Conservation (phyloP, 148 eudicot species). For the Silene latifolia region DNA sequence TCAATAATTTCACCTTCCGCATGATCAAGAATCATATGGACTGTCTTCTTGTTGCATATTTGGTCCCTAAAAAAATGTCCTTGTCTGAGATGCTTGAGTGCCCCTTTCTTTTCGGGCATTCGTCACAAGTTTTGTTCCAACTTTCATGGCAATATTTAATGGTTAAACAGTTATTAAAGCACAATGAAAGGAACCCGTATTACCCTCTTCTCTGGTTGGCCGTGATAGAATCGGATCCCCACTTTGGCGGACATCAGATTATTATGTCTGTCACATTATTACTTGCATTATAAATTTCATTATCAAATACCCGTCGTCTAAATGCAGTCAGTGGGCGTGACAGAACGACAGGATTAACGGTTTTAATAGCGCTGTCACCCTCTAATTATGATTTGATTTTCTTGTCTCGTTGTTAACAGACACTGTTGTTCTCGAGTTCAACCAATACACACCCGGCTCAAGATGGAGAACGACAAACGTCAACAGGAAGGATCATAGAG, state of each 20-base stretch:
- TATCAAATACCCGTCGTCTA: background rate
- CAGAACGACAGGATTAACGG: no score
- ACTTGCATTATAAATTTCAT: constrained; percentile 9
- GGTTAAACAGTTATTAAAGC: constrained; percentile 17
- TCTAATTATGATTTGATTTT: no score
- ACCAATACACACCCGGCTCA: constrained; percentile 73
- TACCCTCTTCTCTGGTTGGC: constrained; percentile 28
- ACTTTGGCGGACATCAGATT: constrained; percentile 19
- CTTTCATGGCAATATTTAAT: constrained; percentile 33
- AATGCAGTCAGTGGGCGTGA: no score
- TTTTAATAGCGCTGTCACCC: no score
- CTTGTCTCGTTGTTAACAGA: constrained; percentile 35
- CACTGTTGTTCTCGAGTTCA: constrained; percentile 68
- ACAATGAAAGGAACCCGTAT: constrained; percentile 34
- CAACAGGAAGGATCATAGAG: constrained; percentile 68
- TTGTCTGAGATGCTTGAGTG: constrained; percentile 23
- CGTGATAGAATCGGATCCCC: constrained; percentile 30
- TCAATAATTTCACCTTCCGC: no score
- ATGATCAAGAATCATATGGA: constrained; percentile 9
- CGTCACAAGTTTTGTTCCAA: constrained; percentile 33
- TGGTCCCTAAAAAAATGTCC: constrained; percentile 33
- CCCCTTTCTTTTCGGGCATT: constrained; percentile 37
- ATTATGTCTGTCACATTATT: constrained; percentile 13
- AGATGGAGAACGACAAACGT: constrained; percentile 69
- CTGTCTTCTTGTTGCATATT: constrained; percentile 19